Evolutionary conservation across 768 basidiomycete species (phyloP).

Genomic region (Leucosporidium creatinivorum): DNA sequence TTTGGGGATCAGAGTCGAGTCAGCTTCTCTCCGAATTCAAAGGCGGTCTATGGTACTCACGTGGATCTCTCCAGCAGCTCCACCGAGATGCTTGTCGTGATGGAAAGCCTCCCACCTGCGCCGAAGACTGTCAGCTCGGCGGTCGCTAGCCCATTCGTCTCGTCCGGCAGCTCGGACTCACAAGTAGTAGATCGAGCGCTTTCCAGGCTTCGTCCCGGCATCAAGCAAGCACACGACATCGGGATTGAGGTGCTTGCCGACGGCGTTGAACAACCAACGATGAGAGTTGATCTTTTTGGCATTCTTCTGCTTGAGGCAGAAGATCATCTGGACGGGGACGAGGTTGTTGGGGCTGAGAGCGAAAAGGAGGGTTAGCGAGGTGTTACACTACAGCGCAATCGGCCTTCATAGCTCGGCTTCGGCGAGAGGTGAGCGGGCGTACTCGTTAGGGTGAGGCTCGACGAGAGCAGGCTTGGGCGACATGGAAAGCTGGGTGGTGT

Average conservation of each 20-base stretch:
- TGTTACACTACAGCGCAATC: too few relatives aligned
- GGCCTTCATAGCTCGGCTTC: too few relatives aligned
- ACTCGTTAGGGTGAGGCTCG: constrained; percentile 75
- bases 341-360: constrained; percentile 62
- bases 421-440: neutral
- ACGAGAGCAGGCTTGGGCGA: constrained; percentile 84
- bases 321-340: constrained; percentile 52
- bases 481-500: constrained; percentile 92
- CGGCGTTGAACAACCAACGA: constrained; percentile 95
- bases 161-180: constrained; percentile 64
- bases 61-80: constrained; percentile 39
- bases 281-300: constrained; percentile 97
- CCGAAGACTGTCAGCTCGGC: constrained; percentile 56
- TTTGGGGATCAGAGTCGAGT: neutral
- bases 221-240: constrained; percentile 88
- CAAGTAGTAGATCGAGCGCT: constrained; percentile 89
- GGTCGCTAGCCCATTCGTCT: too few relatives aligned
- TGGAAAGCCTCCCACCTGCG: constrained; percentile 75
- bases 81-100: constrained; percentile 37
- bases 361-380: neutral
- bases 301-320: constrained; percentile 53
- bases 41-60: constrained; percentile 13
- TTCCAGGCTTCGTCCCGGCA: constrained; percentile 93
- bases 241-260: constrained; percentile 55
- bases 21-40: neutral